Percentiles rank a stretch among this genome's conserved stretches.
phyloP scores from a whole-genome alignment of 345 rosid genomes.

The Draba incana region DNA sequence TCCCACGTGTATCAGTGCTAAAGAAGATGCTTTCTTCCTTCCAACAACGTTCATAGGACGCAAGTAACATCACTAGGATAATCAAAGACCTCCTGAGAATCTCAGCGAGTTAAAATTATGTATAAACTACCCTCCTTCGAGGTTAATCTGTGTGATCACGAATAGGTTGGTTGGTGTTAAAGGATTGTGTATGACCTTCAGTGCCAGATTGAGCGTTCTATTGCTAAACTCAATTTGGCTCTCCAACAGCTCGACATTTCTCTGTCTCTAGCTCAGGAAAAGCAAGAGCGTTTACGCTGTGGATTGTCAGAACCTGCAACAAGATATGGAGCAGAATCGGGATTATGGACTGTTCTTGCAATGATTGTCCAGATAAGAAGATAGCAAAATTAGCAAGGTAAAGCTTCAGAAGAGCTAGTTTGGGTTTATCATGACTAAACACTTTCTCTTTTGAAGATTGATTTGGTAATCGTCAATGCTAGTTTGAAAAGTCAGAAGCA shows the following conservation, averaged over 20 bases:
- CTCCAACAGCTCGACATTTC: conserved; percentile 5
- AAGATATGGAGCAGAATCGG: conserved; percentile 12
- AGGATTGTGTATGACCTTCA: conserved; percentile 40
- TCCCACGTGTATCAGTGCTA: no score
- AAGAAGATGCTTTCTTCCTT: no score
- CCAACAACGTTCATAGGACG: no score
- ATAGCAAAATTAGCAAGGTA: not conserved
- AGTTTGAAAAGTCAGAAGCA: conserved; percentile 24
- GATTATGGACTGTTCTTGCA: conserved; percentile 19
- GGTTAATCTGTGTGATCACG: conserved; percentile 37
- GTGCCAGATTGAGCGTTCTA: conserved; percentile 26
- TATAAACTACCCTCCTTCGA: conserved; percentile 10
- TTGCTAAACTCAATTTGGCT: conserved; percentile 17
- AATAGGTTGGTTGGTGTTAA: conserved; percentile 40
- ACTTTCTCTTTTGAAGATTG: not conserved
- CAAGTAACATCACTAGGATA: no score
- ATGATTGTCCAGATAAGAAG: conserved; percentile 4
- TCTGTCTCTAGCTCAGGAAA: not conserved
- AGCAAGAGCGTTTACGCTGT: not conserved
- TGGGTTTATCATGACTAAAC: conserved; percentile 10
- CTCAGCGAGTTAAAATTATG: not conserved
- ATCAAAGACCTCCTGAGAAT: not conserved
- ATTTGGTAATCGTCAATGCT: conserved; percentile 19
- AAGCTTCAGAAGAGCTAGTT: conserved; percentile 22
- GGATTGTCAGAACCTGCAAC: conserved; percentile 22